A percentile compares a stretch with the other conserved stretches of the same genome.
These are phyloP conservation scores for Acidiella bohemica DNA, from an alignment of 495 filamentous ascomycete species.

Conservation along the genomic window DNA sequence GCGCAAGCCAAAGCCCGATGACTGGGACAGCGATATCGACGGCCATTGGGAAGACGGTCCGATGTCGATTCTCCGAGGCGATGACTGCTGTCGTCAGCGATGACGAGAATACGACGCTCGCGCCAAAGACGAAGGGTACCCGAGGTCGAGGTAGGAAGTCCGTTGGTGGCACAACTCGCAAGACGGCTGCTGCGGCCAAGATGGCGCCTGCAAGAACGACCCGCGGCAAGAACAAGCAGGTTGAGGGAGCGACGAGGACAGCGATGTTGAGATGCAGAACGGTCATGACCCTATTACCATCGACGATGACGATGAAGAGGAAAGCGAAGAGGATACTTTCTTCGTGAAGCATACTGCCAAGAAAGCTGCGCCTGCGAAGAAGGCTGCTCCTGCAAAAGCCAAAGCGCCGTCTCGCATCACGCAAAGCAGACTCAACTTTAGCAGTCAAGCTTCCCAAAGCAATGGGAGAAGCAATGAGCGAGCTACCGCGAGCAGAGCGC, in stretches of 20 bases:
- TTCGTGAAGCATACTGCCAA: constrained; percentile 39
- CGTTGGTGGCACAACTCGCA: not conserved
- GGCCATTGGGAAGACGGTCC: constrained; percentile 75
- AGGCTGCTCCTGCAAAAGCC: constrained; percentile 35
- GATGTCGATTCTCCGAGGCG: constrained; percentile 48
- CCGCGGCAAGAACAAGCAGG: constrained; percentile 1
- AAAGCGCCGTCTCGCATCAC: constrained; percentile 21
- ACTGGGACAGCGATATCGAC: constrained; percentile 77
- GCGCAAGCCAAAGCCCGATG: constrained; percentile 60
- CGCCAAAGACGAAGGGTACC: constrained; percentile 25
- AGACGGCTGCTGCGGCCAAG: not conserved
- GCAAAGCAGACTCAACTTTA: constrained; percentile 38
- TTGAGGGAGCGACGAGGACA: constrained; percentile 27
- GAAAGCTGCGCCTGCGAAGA: constrained; percentile 24
- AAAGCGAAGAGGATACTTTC: constrained; percentile 42
- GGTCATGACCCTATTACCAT: constrained; percentile 12
- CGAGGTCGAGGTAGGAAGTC: constrained; percentile 34
- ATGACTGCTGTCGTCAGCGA: constrained; percentile 37
- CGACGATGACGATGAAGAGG: constrained; percentile 46
- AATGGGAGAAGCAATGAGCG: not conserved
- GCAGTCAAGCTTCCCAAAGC: constrained; percentile 2
- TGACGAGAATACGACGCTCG: constrained; percentile 31
- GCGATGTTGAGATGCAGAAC: constrained; percentile 41
- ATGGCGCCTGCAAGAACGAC: not conserved
- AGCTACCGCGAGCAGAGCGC: constrained; percentile 3